Conservation (phyloP, 2,329 filamentous ascomycete species). For the Colletotrichum graminicola region DNA sequence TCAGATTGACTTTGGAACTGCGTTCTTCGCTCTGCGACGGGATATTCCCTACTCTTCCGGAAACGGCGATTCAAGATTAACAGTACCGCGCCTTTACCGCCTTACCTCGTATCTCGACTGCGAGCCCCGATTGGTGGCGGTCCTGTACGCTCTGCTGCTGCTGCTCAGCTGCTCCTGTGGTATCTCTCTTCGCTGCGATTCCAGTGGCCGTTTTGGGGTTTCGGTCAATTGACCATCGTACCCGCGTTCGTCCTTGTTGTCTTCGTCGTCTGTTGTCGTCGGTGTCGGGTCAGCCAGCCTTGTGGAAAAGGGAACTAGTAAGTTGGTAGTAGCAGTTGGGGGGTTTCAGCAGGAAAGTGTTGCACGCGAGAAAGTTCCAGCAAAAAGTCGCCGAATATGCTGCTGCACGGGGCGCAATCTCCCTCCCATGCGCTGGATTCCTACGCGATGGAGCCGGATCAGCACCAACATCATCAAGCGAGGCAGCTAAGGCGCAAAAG, state of each 20-base stretch:
- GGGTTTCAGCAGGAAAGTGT: slow-evolving; percentile 14
- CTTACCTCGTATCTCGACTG: slow-evolving; percentile 1
- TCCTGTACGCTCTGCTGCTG: slow-evolving; percentile 18
- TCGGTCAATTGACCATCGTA: slow-evolving; percentile 30
- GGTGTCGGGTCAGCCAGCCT: slow-evolving; percentile 24
- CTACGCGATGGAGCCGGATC: slow-evolving; percentile 39
- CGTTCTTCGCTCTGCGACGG: slow-evolving; percentile 26
- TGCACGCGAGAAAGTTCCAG: slow-evolving; percentile 29
- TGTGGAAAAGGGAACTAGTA: slow-evolving; percentile 10
- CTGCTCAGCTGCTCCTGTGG: slow-evolving; percentile 19
- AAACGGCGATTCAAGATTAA: slow-evolving; percentile 18
- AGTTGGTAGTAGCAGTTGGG: slow-evolving; percentile 8
- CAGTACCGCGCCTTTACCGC: slow-evolving; percentile 1
- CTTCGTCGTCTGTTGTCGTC: slow-evolving; percentile 1
- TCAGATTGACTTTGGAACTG: slow-evolving; percentile 16
- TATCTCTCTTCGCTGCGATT: slow-evolving; percentile 30
- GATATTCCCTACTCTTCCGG: slow-evolving; percentile 35
- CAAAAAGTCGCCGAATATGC: slow-evolving; percentile 46
- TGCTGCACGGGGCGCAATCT: slow-evolving; percentile 53
- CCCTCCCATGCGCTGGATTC: slow-evolving; percentile 43
- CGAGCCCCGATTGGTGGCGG: slow-evolving; percentile 26
- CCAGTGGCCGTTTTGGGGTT: slow-evolving; percentile 23
- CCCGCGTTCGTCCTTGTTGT: neutral
- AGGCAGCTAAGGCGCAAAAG: slow-evolving; percentile 61
- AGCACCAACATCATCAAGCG: slow-evolving; percentile 42